phyloP scores from a whole-genome alignment of 1,284 basidiomycete genomes.

The Moesziomyces sp. region DNA sequence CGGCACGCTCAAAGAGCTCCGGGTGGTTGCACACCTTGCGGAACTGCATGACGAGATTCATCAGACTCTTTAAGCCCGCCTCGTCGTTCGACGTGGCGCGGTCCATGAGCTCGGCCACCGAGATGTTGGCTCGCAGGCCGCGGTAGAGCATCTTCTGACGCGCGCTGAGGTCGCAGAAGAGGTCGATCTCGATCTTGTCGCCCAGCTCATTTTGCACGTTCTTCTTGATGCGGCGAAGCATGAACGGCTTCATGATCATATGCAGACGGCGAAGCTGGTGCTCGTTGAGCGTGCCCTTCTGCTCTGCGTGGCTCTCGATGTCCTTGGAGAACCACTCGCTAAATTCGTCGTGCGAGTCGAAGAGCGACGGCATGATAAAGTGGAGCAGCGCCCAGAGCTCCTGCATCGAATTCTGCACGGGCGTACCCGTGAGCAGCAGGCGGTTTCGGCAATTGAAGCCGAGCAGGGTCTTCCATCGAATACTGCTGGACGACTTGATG shows the following conservation, averaged over 20 bases:
- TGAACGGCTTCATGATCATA: constrained; percentile 99
- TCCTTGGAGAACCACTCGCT: constrained; percentile 99
- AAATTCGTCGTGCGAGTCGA: constrained; percentile 99
- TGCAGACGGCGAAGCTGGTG: constrained; percentile 94
- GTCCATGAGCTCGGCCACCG: constrained; percentile 91
- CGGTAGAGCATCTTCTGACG: constrained; percentile 93
- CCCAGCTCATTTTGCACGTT: constrained; percentile 99
- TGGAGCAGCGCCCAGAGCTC: constrained; percentile 99
- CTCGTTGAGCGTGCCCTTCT: constrained; percentile 88
- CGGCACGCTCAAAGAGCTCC: constrained; percentile 96
- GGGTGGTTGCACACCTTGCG: constrained; percentile 99
- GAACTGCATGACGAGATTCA: constrained; percentile 99
- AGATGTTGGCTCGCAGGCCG: constrained; percentile 89
- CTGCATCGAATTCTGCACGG: constrained; percentile 99
- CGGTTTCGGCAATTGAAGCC: constrained; percentile 97
- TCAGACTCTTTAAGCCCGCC: constrained; percentile 88
- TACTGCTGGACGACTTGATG: constrained; percentile 98
- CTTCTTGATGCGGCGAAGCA: constrained; percentile 95
- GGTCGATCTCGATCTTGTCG: constrained; percentile 98
- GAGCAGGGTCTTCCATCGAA: constrained; percentile 96
- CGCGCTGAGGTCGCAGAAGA: constrained; percentile 93
- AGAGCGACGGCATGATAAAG: constrained; percentile 99
- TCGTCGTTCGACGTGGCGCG: constrained; percentile 89
- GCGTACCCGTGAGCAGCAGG: constrained; percentile 93
- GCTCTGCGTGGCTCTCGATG: constrained; percentile 86